Conservation (phyloP, 352 stramenopile genomes). For the Phytophthora pisi region DNA sequence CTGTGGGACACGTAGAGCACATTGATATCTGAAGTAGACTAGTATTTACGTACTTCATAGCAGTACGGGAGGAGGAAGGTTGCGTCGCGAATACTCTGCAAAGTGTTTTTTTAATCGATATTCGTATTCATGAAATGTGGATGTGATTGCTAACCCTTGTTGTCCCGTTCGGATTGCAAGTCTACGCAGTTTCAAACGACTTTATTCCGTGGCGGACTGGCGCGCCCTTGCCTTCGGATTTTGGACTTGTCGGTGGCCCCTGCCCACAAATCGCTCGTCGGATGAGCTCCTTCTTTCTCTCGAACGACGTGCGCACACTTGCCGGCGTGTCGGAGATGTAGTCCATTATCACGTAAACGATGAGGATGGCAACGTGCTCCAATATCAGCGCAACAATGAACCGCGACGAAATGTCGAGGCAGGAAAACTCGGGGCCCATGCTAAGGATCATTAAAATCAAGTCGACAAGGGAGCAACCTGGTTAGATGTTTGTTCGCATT, state of each 20-base stretch:
- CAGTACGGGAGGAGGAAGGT: conserved; percentile 16
- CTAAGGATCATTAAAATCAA: conserved; percentile 31
- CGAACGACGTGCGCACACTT: conserved; percentile 78
- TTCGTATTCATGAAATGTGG: conserved; percentile 25
- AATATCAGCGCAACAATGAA: conserved; percentile 82
- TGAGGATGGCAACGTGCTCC: conserved; percentile 72
- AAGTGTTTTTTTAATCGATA: conserved; percentile 29
- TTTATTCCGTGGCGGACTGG: conserved; percentile 28
- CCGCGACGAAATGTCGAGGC: conserved; percentile 72
- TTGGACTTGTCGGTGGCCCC: conserved; percentile 25
- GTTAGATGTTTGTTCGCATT: neutral
- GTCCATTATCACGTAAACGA: conserved; percentile 82
- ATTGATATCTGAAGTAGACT: conserved; percentile 24
- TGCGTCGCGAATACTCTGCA: neutral
- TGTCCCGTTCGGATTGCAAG: neutral
- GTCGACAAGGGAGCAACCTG: conserved; percentile 15
- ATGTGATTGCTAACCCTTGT: neutral
- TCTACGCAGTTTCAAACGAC: conserved; percentile 33
- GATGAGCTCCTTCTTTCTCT: conserved; percentile 88
- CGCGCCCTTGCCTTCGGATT: conserved; percentile 11
- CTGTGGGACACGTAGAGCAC: conserved; percentile 24
- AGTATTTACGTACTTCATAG: conserved; percentile 23
- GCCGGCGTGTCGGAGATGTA: conserved; percentile 82
- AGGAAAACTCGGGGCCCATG: conserved; percentile 86
- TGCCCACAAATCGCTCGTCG: conserved; percentile 82